These are phyloP conservation scores for Kodamaea arcana DNA, from an alignment of 1,139 yeast genomes.

Conservation along the genomic window DNA sequence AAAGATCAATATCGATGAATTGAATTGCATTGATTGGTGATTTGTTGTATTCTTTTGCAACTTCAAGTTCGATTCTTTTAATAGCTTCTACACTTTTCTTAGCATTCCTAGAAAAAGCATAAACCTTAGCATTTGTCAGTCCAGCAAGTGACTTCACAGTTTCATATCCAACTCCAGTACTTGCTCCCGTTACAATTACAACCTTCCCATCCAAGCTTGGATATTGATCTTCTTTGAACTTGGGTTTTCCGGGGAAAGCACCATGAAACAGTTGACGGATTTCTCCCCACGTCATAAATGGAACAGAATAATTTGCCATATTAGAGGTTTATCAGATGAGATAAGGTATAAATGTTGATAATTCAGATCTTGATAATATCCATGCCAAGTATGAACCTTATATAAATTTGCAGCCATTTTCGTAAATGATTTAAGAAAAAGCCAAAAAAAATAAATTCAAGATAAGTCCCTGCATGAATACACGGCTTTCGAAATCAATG, in stretches of 20 bases:
- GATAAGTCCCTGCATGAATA: too few species aligned
- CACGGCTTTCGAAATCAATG: too few species aligned
- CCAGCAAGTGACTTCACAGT: conserved; percentile 11
- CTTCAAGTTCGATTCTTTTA: conserved; percentile 12
- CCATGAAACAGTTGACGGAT: conserved; percentile 1
- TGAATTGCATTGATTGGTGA: conserved; percentile 7
- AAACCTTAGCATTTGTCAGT: conserved; percentile 14
- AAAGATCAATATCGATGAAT: conserved; percentile 32
- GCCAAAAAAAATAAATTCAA: too few species aligned
- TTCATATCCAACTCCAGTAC: conserved; percentile 19
- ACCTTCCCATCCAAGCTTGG: conserved; percentile 17
- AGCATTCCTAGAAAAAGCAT: conserved; percentile 16
- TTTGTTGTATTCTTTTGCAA: conserved; percentile 8
- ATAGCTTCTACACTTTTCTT: conserved; percentile 16
- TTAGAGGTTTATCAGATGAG: too few species aligned
- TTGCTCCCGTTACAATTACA: conserved; percentile 21
- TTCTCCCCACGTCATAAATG: neutral
- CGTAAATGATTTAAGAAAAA: too few species aligned
- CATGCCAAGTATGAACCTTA: too few species aligned
- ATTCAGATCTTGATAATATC: too few species aligned
- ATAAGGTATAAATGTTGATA: too few species aligned
- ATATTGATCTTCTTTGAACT: conserved; percentile 7
- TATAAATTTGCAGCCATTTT: too few species aligned
- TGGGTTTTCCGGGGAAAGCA: conserved; percentile 5
- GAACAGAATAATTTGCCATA: conserved; percentile 1